Evolutionary conservation across 225 moss, liverwort and hornwort genomes (phyloP).

Genomic region (Antitrichia curtipendula): DNA sequence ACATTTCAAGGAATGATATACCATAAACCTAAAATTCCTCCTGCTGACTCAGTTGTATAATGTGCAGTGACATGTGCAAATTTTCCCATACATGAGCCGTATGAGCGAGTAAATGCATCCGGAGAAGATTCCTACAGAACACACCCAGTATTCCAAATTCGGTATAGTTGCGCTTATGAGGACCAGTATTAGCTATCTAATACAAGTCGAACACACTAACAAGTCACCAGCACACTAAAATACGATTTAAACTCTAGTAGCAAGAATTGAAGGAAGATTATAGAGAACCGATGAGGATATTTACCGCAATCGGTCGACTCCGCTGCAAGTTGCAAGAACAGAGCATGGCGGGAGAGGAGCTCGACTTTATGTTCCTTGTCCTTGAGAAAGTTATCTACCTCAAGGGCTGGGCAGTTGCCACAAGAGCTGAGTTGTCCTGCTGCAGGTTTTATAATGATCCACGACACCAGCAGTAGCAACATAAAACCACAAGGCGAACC

Average conservation of each 20-base stretch:
- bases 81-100: neutral
- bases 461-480: conserved; percentile 4
- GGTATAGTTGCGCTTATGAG: neutral
- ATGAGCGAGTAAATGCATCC: neutral
- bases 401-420: neutral
- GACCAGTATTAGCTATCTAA: neutral
- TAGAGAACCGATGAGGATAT: neutral
- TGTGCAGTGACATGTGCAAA: neutral
- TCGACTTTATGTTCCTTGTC: conserved; percentile 34
- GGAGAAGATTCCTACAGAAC: neutral
- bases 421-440: neutral
- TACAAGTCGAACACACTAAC: neutral
- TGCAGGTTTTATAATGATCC: neutral
- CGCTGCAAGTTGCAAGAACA: conserved; percentile 35
- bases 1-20: neutral
- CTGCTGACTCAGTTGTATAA: neutral
- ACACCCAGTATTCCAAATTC: neutral
- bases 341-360: conserved; percentile 38
- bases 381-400: conserved; percentile 6
- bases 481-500: neutral
- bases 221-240: neutral
- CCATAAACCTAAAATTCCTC: neutral
- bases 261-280: neutral
- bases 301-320: conserved; percentile 43
- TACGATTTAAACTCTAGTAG: neutral